phyloP scores from a whole-genome alignment of 768 basidiomycete species.

The Boletus rubropictus region DNA sequence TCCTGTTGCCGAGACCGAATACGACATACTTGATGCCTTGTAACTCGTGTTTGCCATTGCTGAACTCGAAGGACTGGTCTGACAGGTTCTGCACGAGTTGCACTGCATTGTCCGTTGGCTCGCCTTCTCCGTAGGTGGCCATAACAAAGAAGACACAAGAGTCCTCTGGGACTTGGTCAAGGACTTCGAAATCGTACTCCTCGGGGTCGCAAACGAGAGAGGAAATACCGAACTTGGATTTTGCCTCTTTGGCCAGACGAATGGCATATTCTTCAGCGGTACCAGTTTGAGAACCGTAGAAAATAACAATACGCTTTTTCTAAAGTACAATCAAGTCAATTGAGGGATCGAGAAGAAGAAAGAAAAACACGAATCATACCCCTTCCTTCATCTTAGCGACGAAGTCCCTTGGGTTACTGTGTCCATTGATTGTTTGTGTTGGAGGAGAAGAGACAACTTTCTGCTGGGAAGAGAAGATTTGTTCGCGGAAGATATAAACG shows the following conservation, averaged over 20 bases:
- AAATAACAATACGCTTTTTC: conserved; percentile 97
- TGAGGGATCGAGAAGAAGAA: conserved; percentile 4
- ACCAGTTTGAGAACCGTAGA: conserved; percentile 98
- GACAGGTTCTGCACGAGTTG: conserved; percentile 88
- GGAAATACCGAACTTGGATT: conserved; percentile 90
- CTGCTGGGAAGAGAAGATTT: conserved; percentile 63
- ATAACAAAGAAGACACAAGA: conserved; percentile 89
- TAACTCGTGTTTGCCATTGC: conserved; percentile 67
- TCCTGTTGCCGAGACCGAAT: conserved; percentile 88
- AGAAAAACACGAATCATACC: conserved; percentile 43
- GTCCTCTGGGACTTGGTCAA: conserved; percentile 86
- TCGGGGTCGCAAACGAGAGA: conserved; percentile 98
- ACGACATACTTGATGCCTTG: conserved; percentile 90
- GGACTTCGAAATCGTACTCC: conserved; percentile 97
- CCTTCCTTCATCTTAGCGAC: conserved; percentile 90
- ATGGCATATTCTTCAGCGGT: conserved; percentile 98
- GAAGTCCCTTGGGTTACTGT: conserved; percentile 90
- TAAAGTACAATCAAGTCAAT: conserved; percentile 28
- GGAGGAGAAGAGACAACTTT: conserved; percentile 47
- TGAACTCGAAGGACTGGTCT: conserved; percentile 85
- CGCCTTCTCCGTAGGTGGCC: conserved; percentile 98
- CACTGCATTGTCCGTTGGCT: conserved; percentile 97
- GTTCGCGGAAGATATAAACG: conserved; percentile 79
- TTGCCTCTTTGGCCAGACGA: conserved; percentile 95
- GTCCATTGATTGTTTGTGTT: conserved; percentile 50